A percentile compares a stretch with the other conserved stretches of the same genome.
phyloP scores from a whole-genome alignment of 345 rosid species.

The Salix caprea region DNA sequence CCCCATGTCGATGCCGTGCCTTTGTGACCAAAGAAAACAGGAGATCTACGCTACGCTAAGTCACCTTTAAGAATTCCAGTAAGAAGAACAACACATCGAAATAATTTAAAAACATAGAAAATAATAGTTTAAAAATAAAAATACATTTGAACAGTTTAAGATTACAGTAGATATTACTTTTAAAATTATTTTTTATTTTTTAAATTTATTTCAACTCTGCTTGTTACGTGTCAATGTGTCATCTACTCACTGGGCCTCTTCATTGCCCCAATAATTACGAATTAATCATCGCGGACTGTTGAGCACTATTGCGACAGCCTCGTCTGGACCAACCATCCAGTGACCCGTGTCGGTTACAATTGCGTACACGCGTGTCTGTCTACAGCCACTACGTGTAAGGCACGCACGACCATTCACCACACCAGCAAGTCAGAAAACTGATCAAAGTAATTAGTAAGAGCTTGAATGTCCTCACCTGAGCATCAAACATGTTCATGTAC shows the following conservation, averaged over 20 bases:
- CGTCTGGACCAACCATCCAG: too few relatives aligned
- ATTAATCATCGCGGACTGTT: neutral
- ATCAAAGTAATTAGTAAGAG: neutral
- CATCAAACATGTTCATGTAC: conserved; percentile 98
- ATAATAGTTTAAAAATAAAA: too few relatives aligned
- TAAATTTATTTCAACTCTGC: too few relatives aligned
- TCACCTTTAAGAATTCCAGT: too few relatives aligned
- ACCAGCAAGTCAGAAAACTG: neutral
- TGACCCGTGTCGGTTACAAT: too few relatives aligned
- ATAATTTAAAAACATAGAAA: too few relatives aligned
- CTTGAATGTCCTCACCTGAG: conserved; percentile 54
- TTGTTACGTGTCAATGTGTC: neutral
- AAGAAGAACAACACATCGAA: too few relatives aligned
- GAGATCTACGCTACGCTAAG: neutral
- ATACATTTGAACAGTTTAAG: too few relatives aligned
- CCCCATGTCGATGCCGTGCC: neutral
- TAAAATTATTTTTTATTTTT: too few relatives aligned
- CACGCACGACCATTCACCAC: neutral
- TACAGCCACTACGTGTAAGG: neutral
- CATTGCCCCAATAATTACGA: neutral
- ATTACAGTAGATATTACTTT: too few relatives aligned
- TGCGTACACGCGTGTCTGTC: neutral
- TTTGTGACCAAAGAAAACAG: neutral
- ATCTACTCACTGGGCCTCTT: neutral
- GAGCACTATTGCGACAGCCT: neutral